Percentiles rank a stretch among this genome's conserved stretches.
Conservation (phyloP, 176 grass and related monocot species). For the Leersia perrieri region DNA sequence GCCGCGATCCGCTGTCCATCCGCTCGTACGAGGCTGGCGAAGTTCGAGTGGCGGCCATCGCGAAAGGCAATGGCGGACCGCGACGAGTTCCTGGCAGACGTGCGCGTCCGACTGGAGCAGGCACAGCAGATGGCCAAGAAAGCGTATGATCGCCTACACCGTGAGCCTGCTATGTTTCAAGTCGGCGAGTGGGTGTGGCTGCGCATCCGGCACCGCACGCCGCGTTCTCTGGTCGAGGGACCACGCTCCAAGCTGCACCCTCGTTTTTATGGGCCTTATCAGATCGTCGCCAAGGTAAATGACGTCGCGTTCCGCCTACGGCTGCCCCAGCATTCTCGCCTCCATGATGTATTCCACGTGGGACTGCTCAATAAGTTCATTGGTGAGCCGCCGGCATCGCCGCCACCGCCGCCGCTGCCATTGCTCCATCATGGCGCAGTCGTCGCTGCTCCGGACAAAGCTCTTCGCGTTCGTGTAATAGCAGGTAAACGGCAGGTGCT, state of each 20-base stretch:
- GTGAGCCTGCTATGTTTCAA: not conserved
- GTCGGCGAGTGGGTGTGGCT: not conserved
- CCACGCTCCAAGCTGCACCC: not conserved
- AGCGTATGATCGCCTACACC: not conserved
- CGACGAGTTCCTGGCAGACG: not conserved
- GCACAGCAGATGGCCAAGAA: not conserved
- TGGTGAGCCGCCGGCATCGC: not conserved
- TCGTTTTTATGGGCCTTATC: not conserved
- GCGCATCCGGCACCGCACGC: not conserved
- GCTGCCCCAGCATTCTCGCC: not conserved
- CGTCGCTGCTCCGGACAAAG: not conserved
- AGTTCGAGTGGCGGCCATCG: not conserved
- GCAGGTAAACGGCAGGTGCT: not conserved
- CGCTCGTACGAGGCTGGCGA: not conserved
- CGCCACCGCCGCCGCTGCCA: not conserved
- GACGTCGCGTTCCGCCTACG: not conserved
- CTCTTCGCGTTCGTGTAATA: not conserved
- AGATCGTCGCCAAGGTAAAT: not conserved
- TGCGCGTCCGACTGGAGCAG: not conserved
- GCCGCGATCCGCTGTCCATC: too few species aligned
- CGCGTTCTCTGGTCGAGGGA: not conserved
- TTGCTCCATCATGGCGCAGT: not conserved
- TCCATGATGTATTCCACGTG: too few species aligned
- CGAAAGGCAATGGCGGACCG: not conserved
- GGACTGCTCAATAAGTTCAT: not conserved